Percentiles rank a stretch among this genome's conserved stretches.
These are phyloP conservation scores for Circinella minor DNA, from an alignment of 371 early-diverging fungal genomes.

Conservation along the genomic window DNA sequence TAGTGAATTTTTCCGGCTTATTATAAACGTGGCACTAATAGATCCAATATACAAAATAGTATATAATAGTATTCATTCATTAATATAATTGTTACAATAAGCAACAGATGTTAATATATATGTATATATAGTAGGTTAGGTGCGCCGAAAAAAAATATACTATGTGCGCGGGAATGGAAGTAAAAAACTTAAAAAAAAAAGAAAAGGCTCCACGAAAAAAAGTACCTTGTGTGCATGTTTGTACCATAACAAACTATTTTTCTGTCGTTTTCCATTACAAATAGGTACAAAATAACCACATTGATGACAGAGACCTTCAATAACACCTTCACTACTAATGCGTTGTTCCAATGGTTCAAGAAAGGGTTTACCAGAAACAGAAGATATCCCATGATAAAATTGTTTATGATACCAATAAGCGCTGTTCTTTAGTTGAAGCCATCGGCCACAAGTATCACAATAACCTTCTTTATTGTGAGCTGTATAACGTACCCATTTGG, in stretches of 20 bases:
- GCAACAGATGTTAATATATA: not conserved
- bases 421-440: slow-evolving; percentile 92
- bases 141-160: not conserved
- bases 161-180: not conserved
- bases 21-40: slow-evolving; percentile 31
- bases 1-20: slow-evolving; percentile 34
- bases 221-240: slow-evolving; percentile 78
- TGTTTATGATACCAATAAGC: slow-evolving; percentile 94
- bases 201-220: slow-evolving; percentile 1
- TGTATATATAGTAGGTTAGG: not conserved
- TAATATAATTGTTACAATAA: too few species aligned
- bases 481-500: slow-evolving; percentile 81
- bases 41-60: not conserved
- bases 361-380: slow-evolving; percentile 81
- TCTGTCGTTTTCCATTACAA: slow-evolving; percentile 64
- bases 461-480: slow-evolving; percentile 87
- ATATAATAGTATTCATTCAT: too few species aligned
- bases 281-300: slow-evolving; percentile 79
- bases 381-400: slow-evolving; percentile 85
- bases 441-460: slow-evolving; percentile 89
- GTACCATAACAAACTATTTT: slow-evolving; percentile 80
- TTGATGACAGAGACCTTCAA: slow-evolving; percentile 85
- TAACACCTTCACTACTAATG: slow-evolving; percentile 46
- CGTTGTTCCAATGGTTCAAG: slow-evolving; percentile 68
- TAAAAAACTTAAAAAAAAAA: too few species aligned